Evolutionary conservation across 169 alveolate species (phyloP).

Genomic region (Eimeria sp.): DNA sequence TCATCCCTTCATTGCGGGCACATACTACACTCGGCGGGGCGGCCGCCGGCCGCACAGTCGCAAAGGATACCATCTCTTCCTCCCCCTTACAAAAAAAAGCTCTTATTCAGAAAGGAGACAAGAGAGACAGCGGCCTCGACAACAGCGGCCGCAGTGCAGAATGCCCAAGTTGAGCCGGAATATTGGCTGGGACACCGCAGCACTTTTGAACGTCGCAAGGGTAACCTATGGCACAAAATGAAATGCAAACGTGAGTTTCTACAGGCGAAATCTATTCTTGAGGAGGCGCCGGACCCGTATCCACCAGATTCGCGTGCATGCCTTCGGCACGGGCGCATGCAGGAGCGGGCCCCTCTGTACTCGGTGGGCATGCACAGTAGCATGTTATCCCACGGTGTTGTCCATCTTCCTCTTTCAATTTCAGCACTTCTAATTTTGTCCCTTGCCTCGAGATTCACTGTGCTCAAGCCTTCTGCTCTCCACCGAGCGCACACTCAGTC

Average conservation of each 20-base stretch:
- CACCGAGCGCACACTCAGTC: not conserved
- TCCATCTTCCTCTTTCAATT: slow-evolving; percentile 13
- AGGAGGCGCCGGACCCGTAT: too few relatives aligned
- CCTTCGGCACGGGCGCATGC: slow-evolving; percentile 27
- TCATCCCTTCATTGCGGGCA: not conserved
- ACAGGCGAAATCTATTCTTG: not conserved
- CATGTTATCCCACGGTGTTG: not conserved
- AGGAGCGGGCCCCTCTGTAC: slow-evolving; percentile 38
- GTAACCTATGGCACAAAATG: not conserved
- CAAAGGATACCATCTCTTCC: not conserved
- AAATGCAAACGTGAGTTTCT: not conserved
- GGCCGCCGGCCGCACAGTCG: slow-evolving; percentile 7
- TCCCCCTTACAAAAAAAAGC: not conserved
- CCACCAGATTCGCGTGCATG: not conserved
- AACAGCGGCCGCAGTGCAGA: not conserved
- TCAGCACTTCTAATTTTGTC: not conserved
- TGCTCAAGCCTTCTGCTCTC: not conserved
- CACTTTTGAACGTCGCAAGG: not conserved
- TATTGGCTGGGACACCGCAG: not conserved
- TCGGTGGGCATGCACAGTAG: slow-evolving; percentile 25
- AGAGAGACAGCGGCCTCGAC: not conserved
- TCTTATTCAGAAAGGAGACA: not conserved
- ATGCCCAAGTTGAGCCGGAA: not conserved
- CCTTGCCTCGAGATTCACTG: not conserved
- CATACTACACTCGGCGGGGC: slow-evolving; percentile 23